A percentile compares a stretch with the other conserved stretches of the same genome.
These are phyloP conservation scores for Salvia miltiorrhiza DNA, from an alignment of 257 asterid species.

Conservation along the genomic window DNA sequence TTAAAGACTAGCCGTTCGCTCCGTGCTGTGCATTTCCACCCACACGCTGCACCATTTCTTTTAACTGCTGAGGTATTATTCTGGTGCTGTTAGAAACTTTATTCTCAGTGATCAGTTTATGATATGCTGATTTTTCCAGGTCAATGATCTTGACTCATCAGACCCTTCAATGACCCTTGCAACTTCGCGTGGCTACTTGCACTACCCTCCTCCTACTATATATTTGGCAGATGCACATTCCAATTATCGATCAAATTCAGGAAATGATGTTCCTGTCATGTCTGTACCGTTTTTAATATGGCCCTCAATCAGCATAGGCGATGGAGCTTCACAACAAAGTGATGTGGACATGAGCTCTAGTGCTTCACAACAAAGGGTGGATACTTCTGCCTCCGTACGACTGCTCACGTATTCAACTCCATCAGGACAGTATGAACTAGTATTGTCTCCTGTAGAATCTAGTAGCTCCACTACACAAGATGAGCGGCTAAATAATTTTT, in stretches of 20 bases:
- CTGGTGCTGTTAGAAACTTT: constrained; percentile 21
- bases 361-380: constrained; percentile 53
- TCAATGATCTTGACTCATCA: constrained; percentile 86
- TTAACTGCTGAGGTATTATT: constrained; percentile 92
- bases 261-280: constrained; percentile 65
- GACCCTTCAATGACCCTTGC: constrained; percentile 92
- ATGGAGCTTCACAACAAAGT: constrained; percentile 49
- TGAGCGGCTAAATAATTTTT: constrained; percentile 48
- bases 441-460: constrained; percentile 72
- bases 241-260: constrained; percentile 51
- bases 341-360: constrained; percentile 42
- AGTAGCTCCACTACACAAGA: constrained; percentile 37
- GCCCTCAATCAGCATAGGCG: constrained; percentile 67
- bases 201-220: constrained; percentile 91
- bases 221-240: constrained; percentile 79
- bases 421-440: constrained; percentile 89
- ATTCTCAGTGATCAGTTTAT: constrained; percentile 1
- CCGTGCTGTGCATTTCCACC: constrained; percentile 98
- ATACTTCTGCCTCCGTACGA: constrained; percentile 71
- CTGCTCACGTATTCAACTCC: constrained; percentile 88
- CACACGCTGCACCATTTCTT: constrained; percentile 91
- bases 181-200: constrained; percentile 83
- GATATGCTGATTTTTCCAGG: constrained; percentile 36
- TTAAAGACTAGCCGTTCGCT: constrained; percentile 94
- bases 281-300: constrained; percentile 72